Evolutionary conservation across 441 rosid species (phyloP), one percentile per base, ranked within the genome.

Genomic region (Biscutella laevigata): DNA sequence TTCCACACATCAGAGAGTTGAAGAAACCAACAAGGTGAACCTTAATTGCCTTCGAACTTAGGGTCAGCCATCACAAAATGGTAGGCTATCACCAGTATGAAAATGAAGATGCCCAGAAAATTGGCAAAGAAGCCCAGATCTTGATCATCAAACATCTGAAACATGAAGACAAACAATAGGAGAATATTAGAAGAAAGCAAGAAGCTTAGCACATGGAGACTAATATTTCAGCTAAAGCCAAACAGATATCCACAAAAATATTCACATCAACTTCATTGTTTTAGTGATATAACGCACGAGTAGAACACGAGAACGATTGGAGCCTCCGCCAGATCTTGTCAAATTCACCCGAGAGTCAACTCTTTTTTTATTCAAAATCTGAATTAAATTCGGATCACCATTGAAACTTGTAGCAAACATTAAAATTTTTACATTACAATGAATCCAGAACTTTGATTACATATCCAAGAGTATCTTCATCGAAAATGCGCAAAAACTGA

Each of bases 21-120:
- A 5, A 30, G 38, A 54, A 54, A 47, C 9, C 36, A 15, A 49
- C 24, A 63, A 8, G 30, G 7, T 16, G n/a, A 44, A 42, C 16
- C 47, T 75, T 61, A 65, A 40, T 43, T 74, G 63, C 75, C 76
- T 62, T 82, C 90, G 45, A 75, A 80, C 55, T 84, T 84, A 8
- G 94, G 88, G 48, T 84, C 90, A 58, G 84, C 94, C 75, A 79
- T 58, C 50, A 80, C 79, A 44, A 69, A 84, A 57, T 84, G 95
- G 64, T 87, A 82, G 0, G 88, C 96, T 11, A 84, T 77, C 59
- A 88, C 86, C 68, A 79, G 64, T 11, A 61, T 71, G 70, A 82
- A 88, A 36, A 84, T 77, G 75, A 81, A 84, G 53, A 79, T 76
- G 13, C 94, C 94, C 22, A 67, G 60, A 16, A 61, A 64, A 32